Base-by-base conservation (phyloP, 148 eudicot genomes). In the Persicaria maculosa region DNA sequence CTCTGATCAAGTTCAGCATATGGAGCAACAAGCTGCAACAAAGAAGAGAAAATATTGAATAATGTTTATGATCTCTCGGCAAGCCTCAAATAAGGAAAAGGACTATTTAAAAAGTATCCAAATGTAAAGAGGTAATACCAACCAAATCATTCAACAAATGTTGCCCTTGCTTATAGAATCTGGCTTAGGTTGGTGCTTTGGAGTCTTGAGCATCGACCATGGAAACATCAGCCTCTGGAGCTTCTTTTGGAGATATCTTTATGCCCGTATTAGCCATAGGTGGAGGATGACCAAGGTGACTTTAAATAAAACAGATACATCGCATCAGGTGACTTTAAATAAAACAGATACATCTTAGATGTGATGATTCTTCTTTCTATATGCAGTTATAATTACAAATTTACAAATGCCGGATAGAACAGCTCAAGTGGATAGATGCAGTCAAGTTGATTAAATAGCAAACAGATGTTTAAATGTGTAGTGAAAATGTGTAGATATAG, bases 1-100 rank as follows among this genome's bases (percentile, higher is more conserved):
- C 50, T 47, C 62, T 57, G 9, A n/a, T 17, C 11, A 19, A 57
- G 7, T 57, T 57, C 62, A 7, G 7, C 9, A 57, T 17, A 57
- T 17, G 62, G 62, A 57, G 31, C 31, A 53, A 53, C 57, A 53
- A 53, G 17, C 62, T 57, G 62, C 62, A 57, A n/a, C 62, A 57
- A 17, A 9, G 31, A 57, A 57, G 62, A 57, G 1, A 57, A 57
- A 53, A 53, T 1, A 17, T 57, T 31, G 40, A 31, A 2, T 31
- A 31, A 31, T 2, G 40, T 31, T 31, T 31, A 31, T 1, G 62
- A 17, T 57, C 31, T 57, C 10, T 53, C 6, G 16, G 58, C 58
- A 16, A 53, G 16, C 15, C 17, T 53, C 17, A 16, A 4, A 53
- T 53, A 4, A 57, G 62, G 10, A 57, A 57, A 57, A 55, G 0